A percentile compares a stretch with the other conserved stretches of the same genome.
Evolutionary conservation across 768 basidiomycete genomes (phyloP).

Genomic region (Trametes cingulata): DNA sequence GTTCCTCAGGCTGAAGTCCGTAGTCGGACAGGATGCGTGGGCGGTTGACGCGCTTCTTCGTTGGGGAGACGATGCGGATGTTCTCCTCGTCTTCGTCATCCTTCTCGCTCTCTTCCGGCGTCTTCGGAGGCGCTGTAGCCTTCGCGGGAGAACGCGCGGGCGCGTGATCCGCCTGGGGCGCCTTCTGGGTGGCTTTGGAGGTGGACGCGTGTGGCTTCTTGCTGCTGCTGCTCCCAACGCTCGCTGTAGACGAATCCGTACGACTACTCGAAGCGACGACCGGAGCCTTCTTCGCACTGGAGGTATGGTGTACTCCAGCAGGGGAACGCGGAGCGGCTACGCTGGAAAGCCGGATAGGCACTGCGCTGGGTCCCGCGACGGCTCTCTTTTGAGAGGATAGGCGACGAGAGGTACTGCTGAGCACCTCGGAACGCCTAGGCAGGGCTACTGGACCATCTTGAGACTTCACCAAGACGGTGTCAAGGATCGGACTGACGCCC

Average conservation of each 20-base stretch:
- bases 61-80: conserved; percentile 9
- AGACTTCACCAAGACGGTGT: conserved; percentile 3
- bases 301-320: background rate
- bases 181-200: too few relatives aligned
- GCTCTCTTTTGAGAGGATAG: conserved; percentile 1
- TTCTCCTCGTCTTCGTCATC: conserved; percentile 22
- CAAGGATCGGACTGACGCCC: conserved; percentile 15
- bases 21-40: conserved; percentile 18
- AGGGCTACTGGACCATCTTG: background rate
- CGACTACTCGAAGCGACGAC: background rate
- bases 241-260: background rate
- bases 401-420: background rate
- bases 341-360: background rate
- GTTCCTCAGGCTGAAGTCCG: conserved; percentile 9
- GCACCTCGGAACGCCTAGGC: background rate
- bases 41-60: conserved; percentile 15
- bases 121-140: background rate
- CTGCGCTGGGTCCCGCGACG: background rate
- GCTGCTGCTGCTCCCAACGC: background rate
- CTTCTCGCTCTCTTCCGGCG: background rate
- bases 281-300: background rate
- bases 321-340: background rate
- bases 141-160: background rate
- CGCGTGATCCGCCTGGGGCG: background rate
- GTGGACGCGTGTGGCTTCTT: background rate